These are phyloP conservation scores for Gastrolobium villosum DNA, from an alignment of 306 rosid genomes.

Conservation along the genomic window DNA sequence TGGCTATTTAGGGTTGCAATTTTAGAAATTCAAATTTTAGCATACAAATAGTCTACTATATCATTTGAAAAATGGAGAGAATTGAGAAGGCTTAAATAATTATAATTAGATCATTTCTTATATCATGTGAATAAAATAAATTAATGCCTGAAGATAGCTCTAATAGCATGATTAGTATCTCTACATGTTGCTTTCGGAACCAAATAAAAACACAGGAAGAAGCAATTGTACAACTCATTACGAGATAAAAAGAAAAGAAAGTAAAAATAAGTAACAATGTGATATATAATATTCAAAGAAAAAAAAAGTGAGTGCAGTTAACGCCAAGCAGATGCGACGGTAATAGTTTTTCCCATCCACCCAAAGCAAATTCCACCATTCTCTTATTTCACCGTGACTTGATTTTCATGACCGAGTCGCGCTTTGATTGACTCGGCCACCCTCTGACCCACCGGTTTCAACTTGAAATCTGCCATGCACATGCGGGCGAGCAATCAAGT, in stretches of 20 bases:
- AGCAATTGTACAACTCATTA: neutral
- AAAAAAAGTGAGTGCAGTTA: conserved; percentile 56
- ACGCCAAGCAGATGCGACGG: conserved; percentile 93
- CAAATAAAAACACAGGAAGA: neutral
- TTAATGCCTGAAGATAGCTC: too few relatives aligned
- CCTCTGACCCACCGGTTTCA: too few relatives aligned
- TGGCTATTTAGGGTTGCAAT: too few relatives aligned
- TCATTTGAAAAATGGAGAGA: too few relatives aligned
- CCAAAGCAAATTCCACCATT: conserved; percentile 77
- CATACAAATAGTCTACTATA: too few relatives aligned
- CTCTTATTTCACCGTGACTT: conserved; percentile 63
- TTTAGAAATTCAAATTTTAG: too few relatives aligned
- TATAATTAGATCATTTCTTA: too few relatives aligned
- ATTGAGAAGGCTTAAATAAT: too few relatives aligned
- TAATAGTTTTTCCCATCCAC: conserved; percentile 84
- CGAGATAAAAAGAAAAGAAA: neutral
- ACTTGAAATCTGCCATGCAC: too few relatives aligned
- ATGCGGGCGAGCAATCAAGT: too few relatives aligned
- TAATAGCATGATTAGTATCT: too few relatives aligned
- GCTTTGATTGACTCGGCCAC: conserved; percentile 40
- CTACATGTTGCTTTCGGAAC: neutral
- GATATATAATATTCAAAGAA: conserved; percentile 41
- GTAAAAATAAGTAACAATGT: conserved; percentile 39
- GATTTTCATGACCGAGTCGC: conserved; percentile 43
- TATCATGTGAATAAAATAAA: too few relatives aligned